Base-by-base conservation (phyloP, 2,329 filamentous ascomycete genomes). In the Ophiostoma triangulosporum region DNA sequence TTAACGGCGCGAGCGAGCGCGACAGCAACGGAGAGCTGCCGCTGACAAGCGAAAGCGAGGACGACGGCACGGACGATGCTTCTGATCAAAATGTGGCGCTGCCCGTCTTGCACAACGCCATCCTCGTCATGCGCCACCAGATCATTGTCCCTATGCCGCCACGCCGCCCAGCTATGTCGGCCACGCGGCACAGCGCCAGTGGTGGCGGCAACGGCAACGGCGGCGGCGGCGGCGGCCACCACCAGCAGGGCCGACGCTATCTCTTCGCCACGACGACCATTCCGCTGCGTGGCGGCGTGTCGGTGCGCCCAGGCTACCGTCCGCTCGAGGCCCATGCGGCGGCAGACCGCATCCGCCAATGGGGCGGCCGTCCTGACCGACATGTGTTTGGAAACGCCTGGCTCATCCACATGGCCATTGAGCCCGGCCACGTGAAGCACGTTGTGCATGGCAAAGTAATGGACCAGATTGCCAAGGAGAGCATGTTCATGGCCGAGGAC, bases 381-480 rank as follows among this genome's bases (percentile, higher is more conserved):
- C 56, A 56, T 24, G 57, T 59, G 1, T 60, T 60, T 48, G 58
- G 58, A 15, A 56, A 60, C 27, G 55, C 56, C 6, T 60, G 58
- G 58, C 52, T 59, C 12, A 36, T 60, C 12, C 57, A 57, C 26
- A 48, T 60, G 53, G 53, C 55, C 14, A 36, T 58, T 2, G 57
- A 56, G 32, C 54, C 56, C 4, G 54, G 56, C 14, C 55, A 57
- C 20, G 53, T 56, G 9, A 24, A 50, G 24, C 56, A 58, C 29
- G 46, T 40, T 6, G 52, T 59, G 1, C 51, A 59, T 27, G 22
- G 2, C 29, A 54, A 36, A 14, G 22, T 46, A 4, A 51, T 56
- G 53, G 58, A 54, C 3, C 52, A 52, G 32, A 43, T 57, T n/a
- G 38, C 36, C 27, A 51, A 54, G 29, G n/a, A 53, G 24, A 3